Evolutionary conservation across 352 stramenopile species (phyloP).

Genomic region (Pseudoperonospora humuli): DNA sequence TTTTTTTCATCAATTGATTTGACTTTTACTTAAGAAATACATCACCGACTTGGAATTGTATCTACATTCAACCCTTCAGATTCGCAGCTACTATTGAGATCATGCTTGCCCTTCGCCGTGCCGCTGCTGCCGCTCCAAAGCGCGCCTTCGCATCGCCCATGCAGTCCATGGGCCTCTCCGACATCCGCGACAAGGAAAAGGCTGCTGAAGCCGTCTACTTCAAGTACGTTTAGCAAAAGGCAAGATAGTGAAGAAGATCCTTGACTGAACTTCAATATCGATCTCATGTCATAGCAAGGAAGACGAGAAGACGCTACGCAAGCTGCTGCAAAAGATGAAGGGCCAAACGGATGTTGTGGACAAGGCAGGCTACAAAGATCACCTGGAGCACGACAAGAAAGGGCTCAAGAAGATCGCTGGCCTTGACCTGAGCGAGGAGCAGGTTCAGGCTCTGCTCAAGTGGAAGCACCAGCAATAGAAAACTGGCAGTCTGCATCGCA

Average conservation of each 20-base stretch:
- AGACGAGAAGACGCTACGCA: slow-evolving; percentile 80
- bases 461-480: slow-evolving; percentile 85
- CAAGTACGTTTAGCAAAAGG: slow-evolving; percentile 47
- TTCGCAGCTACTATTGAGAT: slow-evolving; percentile 1
- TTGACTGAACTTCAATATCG: slow-evolving; percentile 1
- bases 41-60: no score
- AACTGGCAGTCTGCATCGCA: not conserved
- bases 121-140: slow-evolving; percentile 35
- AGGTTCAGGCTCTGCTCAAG: slow-evolving; percentile 77
- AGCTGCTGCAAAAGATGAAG: slow-evolving; percentile 86
- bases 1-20: no score
- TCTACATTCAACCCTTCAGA: no score
- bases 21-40: no score
- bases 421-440: slow-evolving; percentile 53
- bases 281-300: slow-evolving; percentile 49
- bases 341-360: slow-evolving; percentile 64
- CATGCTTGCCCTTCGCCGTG: slow-evolving; percentile 68
- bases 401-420: slow-evolving; percentile 58
- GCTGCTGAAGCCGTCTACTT: slow-evolving; percentile 72
- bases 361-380: slow-evolving; percentile 49
- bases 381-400: slow-evolving; percentile 72
- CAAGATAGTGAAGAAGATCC: slow-evolving; percentile 1
- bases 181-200: slow-evolving; percentile 70
- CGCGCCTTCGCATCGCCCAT: slow-evolving; percentile 39
- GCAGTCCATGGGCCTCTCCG: slow-evolving; percentile 36